Evolutionary conservation across 805 yeast genomes (phyloP).

Genomic region (Soucietia sequanensis): DNA sequence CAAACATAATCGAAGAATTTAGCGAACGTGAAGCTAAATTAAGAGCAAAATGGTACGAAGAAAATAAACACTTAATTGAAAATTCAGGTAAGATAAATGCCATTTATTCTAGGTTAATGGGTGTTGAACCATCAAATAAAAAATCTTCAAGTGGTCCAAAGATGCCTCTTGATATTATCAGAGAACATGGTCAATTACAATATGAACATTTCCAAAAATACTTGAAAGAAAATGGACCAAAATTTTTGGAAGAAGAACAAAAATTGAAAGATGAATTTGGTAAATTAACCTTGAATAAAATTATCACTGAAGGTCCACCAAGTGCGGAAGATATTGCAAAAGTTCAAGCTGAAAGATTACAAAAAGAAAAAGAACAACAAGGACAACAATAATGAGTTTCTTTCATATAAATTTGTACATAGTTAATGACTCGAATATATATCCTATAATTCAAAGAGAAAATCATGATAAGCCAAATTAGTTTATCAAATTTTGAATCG

Average conservation of each 20-base stretch:
- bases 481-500: too few species aligned
- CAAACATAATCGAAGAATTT: slow-evolving; percentile 74
- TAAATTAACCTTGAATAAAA: slow-evolving; percentile 77
- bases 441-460: too few species aligned
- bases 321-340: slow-evolving; percentile 62
- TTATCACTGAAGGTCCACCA: slow-evolving; percentile 81
- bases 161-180: slow-evolving; percentile 83
- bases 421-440: too few species aligned
- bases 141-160: slow-evolving; percentile 47
- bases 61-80: slow-evolving; percentile 39
- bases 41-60: slow-evolving; percentile 67
- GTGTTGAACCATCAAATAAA: slow-evolving; percentile 49
- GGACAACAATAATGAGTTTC: too few species aligned
- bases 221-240: slow-evolving; percentile 55
- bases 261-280: slow-evolving; percentile 80
- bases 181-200: slow-evolving; percentile 90
- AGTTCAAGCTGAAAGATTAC: slow-evolving; percentile 34
- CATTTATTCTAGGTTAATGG: slow-evolving; percentile 63
- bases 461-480: too few species aligned
- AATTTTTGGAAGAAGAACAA: slow-evolving; percentile 83
- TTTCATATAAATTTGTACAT: too few species aligned
- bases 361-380: slow-evolving; percentile 1
- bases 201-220: slow-evolving; percentile 74
- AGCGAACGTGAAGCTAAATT: slow-evolving; percentile 71
- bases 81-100: slow-evolving; percentile 37